Conservation (phyloP, 108 stramenopile genomes). For the Cylindrotheca fusiformis region DNA sequence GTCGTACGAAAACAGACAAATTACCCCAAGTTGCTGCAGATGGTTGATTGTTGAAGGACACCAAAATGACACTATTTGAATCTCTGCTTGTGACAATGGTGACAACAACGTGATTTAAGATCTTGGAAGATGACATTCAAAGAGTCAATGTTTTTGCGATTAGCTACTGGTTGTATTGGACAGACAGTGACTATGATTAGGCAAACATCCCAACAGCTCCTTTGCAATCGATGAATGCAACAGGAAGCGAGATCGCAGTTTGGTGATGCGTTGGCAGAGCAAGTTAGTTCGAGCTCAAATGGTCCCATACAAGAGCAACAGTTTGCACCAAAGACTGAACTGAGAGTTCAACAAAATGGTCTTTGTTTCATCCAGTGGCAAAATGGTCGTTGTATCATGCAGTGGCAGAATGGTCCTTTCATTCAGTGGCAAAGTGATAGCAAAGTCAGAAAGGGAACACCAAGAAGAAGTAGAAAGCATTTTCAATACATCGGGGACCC, state of each 20-base stretch:
- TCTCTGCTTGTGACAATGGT: too few relatives aligned
- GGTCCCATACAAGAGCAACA: background rate
- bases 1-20: too few relatives aligned
- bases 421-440: constrained; percentile 17
- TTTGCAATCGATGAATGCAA: constrained; percentile 30
- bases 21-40: too few relatives aligned
- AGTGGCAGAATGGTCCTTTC: too few relatives aligned
- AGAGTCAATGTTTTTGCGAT: constrained; percentile 12
- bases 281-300: constrained; percentile 1
- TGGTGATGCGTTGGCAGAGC: constrained; percentile 31
- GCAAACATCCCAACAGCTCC: constrained; percentile 28
- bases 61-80: too few relatives aligned
- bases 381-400: constrained; percentile 16
- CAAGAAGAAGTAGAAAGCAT: constrained; percentile 4
- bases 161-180: constrained; percentile 21
- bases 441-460: constrained; percentile 12
- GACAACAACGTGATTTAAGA: too few relatives aligned
- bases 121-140: constrained; percentile 18
- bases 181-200: constrained; percentile 16
- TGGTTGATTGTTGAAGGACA: too few relatives aligned
- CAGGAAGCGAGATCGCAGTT: constrained; percentile 36
- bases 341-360: constrained; percentile 46
- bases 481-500: too few relatives aligned
- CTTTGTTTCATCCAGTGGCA: constrained; percentile 30
- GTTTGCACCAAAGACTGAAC: constrained; percentile 40